Percentiles rank a stretch among this genome's conserved stretches.
Conservation (phyloP, 768 basidiomycete species). For the Gyrodon lividus region DNA sequence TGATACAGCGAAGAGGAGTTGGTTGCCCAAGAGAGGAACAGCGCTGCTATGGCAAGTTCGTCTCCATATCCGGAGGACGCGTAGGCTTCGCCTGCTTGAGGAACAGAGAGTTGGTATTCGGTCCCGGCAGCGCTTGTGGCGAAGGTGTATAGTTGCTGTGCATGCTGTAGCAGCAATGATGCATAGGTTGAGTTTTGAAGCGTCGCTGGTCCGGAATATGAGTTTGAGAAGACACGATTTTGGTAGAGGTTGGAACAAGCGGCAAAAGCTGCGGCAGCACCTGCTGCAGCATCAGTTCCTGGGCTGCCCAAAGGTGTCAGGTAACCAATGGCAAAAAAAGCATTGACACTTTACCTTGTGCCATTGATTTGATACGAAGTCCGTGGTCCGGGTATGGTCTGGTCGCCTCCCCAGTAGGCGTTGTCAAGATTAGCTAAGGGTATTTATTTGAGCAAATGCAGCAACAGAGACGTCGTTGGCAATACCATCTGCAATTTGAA, state of each 20-base stretch:
- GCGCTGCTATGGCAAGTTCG: constrained; percentile 71
- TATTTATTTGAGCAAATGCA: constrained; percentile 4
- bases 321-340: neutral
- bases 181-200: constrained; percentile 76
- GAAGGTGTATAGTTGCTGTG: constrained; percentile 70
- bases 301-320: constrained; percentile 41
- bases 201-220: constrained; percentile 59
- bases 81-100: constrained; percentile 62
- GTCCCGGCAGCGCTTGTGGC: constrained; percentile 65
- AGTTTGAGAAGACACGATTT: constrained; percentile 51
- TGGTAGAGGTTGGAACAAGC: constrained; percentile 83
- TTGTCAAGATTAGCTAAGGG: constrained; percentile 60
- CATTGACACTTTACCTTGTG: constrained; percentile 39
- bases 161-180: constrained; percentile 66
- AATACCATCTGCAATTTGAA: constrained; percentile 71
- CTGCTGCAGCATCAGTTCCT: constrained; percentile 88
- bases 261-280: constrained; percentile 83
- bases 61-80: constrained; percentile 70
- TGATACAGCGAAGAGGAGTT: constrained; percentile 58
- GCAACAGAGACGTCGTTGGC: neutral
- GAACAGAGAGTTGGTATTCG: constrained; percentile 70
- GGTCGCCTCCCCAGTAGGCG: constrained; percentile 89
- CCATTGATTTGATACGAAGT: constrained; percentile 77
- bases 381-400: constrained; percentile 68
- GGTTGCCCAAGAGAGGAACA: constrained; percentile 73